Evolutionary conservation across 169 alveolate genomes (phyloP), one percentile per base, ranked within the genome.

Genomic region (Plasmodium yoelii): DNA sequence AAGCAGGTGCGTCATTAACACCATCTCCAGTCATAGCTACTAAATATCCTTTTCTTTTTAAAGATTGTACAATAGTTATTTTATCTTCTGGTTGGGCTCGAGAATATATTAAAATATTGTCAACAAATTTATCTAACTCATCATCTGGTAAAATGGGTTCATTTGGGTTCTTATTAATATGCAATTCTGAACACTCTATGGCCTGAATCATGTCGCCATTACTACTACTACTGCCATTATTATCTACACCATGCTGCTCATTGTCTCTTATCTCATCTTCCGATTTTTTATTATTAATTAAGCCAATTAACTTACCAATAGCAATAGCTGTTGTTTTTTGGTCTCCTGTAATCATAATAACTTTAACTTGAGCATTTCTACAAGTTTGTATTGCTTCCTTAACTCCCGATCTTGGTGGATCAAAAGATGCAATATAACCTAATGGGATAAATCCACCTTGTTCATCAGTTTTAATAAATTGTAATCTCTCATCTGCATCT

Each of bases 1-100:
- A 88, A 5, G 99, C 99, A 5, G 99, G 99, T 10, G 99, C 99
- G 88, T 99, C 99, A 93, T 99, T 99, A 46, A 98, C 99, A 19
- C 99, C 99, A 93, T 99, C 99, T 12, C 99, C 99, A 57, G 99
- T 97, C 99, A 98, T 97, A 13, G 99, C 99, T 13, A 97, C 98
- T 60, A 97, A 93, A 67, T 95, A 92, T 39, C 96, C 97, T 91
- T 97, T 97, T 71, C 98, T 95, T 69, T 95, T 93, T 82, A 97
- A 80, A 10, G 98, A 95, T 53, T 93, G 93, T 19, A 97, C 98
- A 47, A 97, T 96, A 68, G 95, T 96, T n/a, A 97, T 94, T 95
- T 97, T 96, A 82, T 96, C 98, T 74, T 96, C 98, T 5, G 49
- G 98, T 97, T 91, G 88, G 13, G 88, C 98, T 18, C 98, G 92